Conservation (phyloP, 768 basidiomycete genomes). For the Myochromella boudieri region DNA sequence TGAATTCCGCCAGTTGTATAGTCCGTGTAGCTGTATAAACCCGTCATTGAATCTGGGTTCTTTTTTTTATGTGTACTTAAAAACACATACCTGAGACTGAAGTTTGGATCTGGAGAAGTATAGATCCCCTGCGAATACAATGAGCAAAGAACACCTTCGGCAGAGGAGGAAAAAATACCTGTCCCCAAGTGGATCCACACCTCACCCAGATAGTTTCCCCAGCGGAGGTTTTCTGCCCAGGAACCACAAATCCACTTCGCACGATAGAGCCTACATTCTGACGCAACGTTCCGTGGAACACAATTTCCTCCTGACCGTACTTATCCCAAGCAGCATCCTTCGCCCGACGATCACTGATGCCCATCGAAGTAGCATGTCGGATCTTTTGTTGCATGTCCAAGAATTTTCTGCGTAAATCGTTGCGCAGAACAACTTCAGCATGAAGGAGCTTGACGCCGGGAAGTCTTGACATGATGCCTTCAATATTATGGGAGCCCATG, state of each 20-base stretch:
- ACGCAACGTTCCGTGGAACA: slow-evolving; percentile 12
- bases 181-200: slow-evolving; percentile 13
- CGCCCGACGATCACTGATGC: slow-evolving; percentile 4
- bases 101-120: slow-evolving; percentile 9
- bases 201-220: slow-evolving; percentile 4
- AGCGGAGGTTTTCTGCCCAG: slow-evolving; percentile 5
- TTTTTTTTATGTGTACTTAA: too few relatives aligned
- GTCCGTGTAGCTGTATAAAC: slow-evolving; percentile 8
- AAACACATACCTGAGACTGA: slow-evolving; percentile 7
- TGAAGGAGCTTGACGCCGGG: slow-evolving; percentile 5
- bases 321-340: slow-evolving; percentile 10
- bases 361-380: background rate
- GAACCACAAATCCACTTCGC: slow-evolving; percentile 10
- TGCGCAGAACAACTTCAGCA: slow-evolving; percentile 8
- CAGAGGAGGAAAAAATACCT: too few relatives aligned
- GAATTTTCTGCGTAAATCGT: slow-evolving; percentile 1
- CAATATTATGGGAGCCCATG: slow-evolving; percentile 6
- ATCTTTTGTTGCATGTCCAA: slow-evolving; percentile 3
- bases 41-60: too few relatives aligned
- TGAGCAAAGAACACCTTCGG: background rate
- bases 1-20: background rate
- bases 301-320: slow-evolving; percentile 6
- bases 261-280: slow-evolving; percentile 12
- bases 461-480: slow-evolving; percentile 2
- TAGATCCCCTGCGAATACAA: slow-evolving; percentile 4